Conservation (phyloP, 805 yeast genomes). For the Metschnikowia kofuensis region DNA sequence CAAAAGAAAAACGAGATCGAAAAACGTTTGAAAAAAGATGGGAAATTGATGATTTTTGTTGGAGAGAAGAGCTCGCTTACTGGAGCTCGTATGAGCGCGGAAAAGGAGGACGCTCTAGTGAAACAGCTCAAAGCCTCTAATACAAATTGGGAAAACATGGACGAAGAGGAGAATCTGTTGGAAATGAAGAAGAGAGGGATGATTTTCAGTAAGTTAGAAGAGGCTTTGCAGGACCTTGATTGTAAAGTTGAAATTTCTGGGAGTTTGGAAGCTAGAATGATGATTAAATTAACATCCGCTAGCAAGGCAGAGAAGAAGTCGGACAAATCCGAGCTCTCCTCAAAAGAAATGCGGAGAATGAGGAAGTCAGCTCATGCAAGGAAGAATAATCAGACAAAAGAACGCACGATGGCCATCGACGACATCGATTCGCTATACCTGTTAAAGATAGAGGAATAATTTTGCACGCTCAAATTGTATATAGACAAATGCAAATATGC, state of each 20-base stretch:
- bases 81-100: conserved; percentile 13
- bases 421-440: conserved; percentile 41
- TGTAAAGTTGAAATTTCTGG: conserved; percentile 30
- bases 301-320: conserved; percentile 1
- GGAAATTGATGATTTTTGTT: conserved; percentile 28
- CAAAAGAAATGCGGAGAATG: conserved; percentile 18
- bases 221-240: conserved; percentile 28
- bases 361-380: conserved; percentile 17
- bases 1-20: conserved; percentile 54
- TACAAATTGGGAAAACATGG: conserved; percentile 12
- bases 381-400: conserved; percentile 18
- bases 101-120: conserved; percentile 14
- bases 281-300: conserved; percentile 18
- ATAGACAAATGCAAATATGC: not conserved
- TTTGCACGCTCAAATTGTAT: conserved; percentile 4
- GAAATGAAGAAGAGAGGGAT: conserved; percentile 28
- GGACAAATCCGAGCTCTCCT: conserved; percentile 7
- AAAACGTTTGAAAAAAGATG: conserved; percentile 44
- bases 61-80: conserved; percentile 21
- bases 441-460: conserved; percentile 38
- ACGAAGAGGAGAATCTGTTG: conserved; percentile 16
- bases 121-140: conserved; percentile 6
- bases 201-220: conserved; percentile 25
- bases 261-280: conserved; percentile 22
- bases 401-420: conserved; percentile 22